Evolutionary conservation across 495 filamentous ascomycete genomes (phyloP), one percentile per base, ranked within the genome.

Genomic region (Neurospora sp.): DNA sequence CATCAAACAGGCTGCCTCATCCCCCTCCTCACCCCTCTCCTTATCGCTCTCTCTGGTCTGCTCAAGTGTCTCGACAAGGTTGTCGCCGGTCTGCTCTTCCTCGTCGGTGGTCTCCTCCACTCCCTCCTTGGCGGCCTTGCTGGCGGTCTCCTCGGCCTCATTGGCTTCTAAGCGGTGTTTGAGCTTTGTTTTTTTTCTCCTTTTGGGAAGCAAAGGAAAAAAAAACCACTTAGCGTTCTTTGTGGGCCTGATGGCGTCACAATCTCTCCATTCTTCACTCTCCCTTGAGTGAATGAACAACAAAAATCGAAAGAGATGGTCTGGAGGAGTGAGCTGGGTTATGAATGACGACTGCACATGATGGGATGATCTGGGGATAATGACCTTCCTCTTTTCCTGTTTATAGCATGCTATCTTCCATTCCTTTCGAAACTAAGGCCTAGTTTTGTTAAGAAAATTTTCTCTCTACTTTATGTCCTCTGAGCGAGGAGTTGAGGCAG

Each of bases 21-120:
- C 38, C 72, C 75, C 40, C 71, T 77, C 73, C 53, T 83, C 9
- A 78, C 79, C 65, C 82, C 82, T 8, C 74, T 82, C 37, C 72
- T 82, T 41, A 48, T 82, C 27, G 72, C 80, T 53, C 78, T 82
- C n/a, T 76, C 77, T 40, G 76, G 76, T 9, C 75, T 79, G 18
- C 31, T 82, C 65, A 80, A 78, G 79, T 69, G 74, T 41, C 79
- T 83, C 14, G 80, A 83, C 72, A 75, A 74, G 40, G 81, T 82
- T 40, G 81, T 83, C 4, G 72, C 74, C 35, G 81, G 78, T 12
- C 42, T 81, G 10, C 75, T 83, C 31, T 45, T 82, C 53, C 74
- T 77, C 9, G 81, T 82, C 65, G 80, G 79, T 72, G 74, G 73
- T 48, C 75, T 83, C 70, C 71, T 77, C 31, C 70, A 74, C 68